Evolutionary conservation across 2,329 filamentous ascomycete genomes (phyloP), one percentile per base, ranked within the genome.

Genomic region (Colletotrichum paranaense): DNA sequence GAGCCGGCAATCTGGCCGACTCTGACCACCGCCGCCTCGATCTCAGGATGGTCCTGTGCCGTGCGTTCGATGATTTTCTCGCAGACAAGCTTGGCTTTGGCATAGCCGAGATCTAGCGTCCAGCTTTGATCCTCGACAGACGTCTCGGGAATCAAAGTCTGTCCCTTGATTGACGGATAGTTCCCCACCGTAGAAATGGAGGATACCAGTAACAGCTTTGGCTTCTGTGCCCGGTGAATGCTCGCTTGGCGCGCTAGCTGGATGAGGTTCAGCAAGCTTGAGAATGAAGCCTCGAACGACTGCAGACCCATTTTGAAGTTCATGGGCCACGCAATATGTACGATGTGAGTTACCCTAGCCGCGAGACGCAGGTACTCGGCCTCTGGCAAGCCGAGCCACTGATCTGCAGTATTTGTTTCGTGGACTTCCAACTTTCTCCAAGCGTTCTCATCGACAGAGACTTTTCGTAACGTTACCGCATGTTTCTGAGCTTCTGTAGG

Each of bases 251-350:
- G 7, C 12, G 75, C 74, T 2, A 78, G 49, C n/a, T 77, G 62
- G 5, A 77, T 53, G 19, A 78, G 66, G 60, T 62, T 76, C 14
- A 63, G 49, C 7, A 78, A 66, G 60, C 74, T 77, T 53, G 73
- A 63, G 69, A 78, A 77, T 62, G 77, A 76, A 53, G 74, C 73
- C 12, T 70, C 64, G 68, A 78, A 78, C 2, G 68, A 73, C 3
- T 68, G 72, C 32, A 77, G 68, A 1, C 58, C 53, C 5, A 75
- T 75, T n/a, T 74, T 75, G 14, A 75, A 78, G 74, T 77, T 76
- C 77, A 78, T 78, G 8, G 77, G 77, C 77, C 77, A 78, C 5
- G 76, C 77, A 9, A 75, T 75, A 52, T 78, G 77, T 26, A 78
- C 24, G 26, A 78, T 53, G 28, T 77, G 76, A 1, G 77, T 77